Conservation (phyloP, 805 yeast species). For the Metschnikowia anglica region DNA sequence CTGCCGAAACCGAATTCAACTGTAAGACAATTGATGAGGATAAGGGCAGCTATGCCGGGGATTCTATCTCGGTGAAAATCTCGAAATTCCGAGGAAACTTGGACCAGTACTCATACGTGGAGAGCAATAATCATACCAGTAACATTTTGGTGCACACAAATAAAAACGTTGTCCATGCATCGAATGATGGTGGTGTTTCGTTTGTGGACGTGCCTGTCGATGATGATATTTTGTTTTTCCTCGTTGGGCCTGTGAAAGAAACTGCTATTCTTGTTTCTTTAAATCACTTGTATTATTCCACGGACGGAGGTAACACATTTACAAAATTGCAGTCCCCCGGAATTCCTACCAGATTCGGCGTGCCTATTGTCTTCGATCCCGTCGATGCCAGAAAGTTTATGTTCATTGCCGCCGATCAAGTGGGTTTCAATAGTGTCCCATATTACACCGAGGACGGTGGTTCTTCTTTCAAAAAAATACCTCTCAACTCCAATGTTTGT, state of each 20-base stretch:
- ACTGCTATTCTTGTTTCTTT: conserved; percentile 54
- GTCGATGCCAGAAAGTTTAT: conserved; percentile 57
- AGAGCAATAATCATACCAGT: conserved; percentile 27
- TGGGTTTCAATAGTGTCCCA: conserved; percentile 58
- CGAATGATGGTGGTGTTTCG: conserved; percentile 65
- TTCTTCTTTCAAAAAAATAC: conserved; percentile 51
- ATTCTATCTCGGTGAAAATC: conserved; percentile 36
- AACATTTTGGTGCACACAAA: conserved; percentile 57
- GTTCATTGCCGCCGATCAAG: conserved; percentile 63
- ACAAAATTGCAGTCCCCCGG: conserved; percentile 40
- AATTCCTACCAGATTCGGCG: conserved; percentile 35
- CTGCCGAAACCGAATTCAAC: conserved; percentile 17
- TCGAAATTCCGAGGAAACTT: conserved; percentile 54
- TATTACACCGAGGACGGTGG: conserved; percentile 72
- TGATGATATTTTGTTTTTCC: conserved; percentile 51
- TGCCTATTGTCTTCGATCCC: conserved; percentile 63
- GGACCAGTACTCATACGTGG: conserved; percentile 52
- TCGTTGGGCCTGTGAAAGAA: conserved; percentile 59
- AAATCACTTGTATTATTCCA: conserved; percentile 54
- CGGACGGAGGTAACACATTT: conserved; percentile 67
- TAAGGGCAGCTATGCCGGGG: conserved; percentile 4
- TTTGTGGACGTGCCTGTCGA: conserved; percentile 43
- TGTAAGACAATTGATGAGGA: conserved; percentile 16
- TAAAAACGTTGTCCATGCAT: conserved; percentile 53
- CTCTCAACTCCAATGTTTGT: conserved; percentile 58